These are phyloP conservation scores for Citeromyces hawaiiensis DNA, from an alignment of 1,139 yeast species.

Conservation along the genomic window DNA sequence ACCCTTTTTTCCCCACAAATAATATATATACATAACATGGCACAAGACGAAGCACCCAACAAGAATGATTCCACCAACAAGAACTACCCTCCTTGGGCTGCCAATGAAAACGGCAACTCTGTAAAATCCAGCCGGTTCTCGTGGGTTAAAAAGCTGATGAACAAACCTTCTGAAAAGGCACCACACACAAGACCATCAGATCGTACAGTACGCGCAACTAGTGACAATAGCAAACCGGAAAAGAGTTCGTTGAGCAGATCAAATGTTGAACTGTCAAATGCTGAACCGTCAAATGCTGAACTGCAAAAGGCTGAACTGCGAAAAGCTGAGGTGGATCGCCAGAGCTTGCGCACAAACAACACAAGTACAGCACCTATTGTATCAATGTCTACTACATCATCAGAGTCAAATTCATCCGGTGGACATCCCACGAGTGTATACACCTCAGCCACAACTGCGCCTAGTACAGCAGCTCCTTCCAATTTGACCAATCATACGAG, in stretches of 20 bases:
- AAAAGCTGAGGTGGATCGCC: background rate
- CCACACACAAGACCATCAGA: background rate
- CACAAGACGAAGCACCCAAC: background rate
- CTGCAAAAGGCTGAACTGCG: no score
- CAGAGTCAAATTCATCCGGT: constrained; percentile 21
- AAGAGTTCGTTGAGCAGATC: no score
- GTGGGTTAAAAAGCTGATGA: constrained; percentile 17
- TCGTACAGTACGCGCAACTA: background rate
- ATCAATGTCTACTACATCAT: constrained; percentile 28
- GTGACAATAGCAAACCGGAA: background rate
- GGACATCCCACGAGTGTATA: constrained; percentile 13
- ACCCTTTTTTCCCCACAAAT: background rate
- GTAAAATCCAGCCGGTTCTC: constrained; percentile 12
- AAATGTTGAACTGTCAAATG: no score
- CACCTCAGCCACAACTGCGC: constrained; percentile 38
- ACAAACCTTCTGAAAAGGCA: constrained; percentile 5
- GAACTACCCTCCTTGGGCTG: background rate
- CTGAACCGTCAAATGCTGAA: no score
- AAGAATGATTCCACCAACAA: background rate
- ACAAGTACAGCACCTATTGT: constrained; percentile 36
- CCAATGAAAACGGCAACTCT: background rate
- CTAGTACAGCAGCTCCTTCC: constrained; percentile 6
- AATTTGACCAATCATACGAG: constrained; percentile 3
- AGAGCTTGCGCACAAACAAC: constrained; percentile 15
- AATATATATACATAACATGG: background rate